Base-by-base conservation (phyloP, 2,329 filamentous ascomycete genomes). In the Fusarium coffeatum region DNA sequence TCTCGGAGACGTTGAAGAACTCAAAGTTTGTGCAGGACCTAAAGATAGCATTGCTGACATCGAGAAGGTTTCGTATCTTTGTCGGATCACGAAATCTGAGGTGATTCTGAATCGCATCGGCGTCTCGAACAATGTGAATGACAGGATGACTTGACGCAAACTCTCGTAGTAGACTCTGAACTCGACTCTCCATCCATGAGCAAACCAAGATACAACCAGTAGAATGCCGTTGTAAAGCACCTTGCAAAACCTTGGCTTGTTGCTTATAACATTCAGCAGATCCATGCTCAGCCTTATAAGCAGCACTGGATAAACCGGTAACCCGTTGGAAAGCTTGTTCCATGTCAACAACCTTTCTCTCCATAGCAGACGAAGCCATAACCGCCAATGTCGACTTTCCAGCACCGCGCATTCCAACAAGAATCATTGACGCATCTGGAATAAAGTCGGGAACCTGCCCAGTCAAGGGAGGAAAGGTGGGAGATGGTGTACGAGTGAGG, bases 341-440 rank as follows among this genome's bases (percentile, higher is more conserved):
- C 34, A 89, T 85, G 66, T 94, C 92, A 55, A 94, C 81, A 4
- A 94, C 83, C 55, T 88, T 88, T 42, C 90, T 85, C 55, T 88
- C 87, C 77, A 92, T 89, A 50, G 90, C 90, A 10, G 89, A 89
- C 0, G 91, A 91, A 8, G 91, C 90, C 66, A 94, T 93, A 49
- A 94, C 87, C 16, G 90, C 92, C 13, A 94, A 82, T 3, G 90
- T 93, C 3, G 91, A 91, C 78, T 94, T 94, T 18, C 92, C 92
- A 8, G 90, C 88, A 13, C 92, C 92, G 16, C 90, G 88, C 59
- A 93, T 89, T 4, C 92, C 92, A 23, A 92, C 86, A 20, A 94
- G 83, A 9, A 94, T 86, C 58, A 94, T 88, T 2, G 92, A 93
- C 3, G 90, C 89, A 81, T 92, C 86, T 12, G 84, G 78, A 11